These are phyloP conservation scores for Aspergillus ochraceus DNA, from an alignment of 2,329 filamentous ascomycete genomes.

Conservation along the genomic window DNA sequence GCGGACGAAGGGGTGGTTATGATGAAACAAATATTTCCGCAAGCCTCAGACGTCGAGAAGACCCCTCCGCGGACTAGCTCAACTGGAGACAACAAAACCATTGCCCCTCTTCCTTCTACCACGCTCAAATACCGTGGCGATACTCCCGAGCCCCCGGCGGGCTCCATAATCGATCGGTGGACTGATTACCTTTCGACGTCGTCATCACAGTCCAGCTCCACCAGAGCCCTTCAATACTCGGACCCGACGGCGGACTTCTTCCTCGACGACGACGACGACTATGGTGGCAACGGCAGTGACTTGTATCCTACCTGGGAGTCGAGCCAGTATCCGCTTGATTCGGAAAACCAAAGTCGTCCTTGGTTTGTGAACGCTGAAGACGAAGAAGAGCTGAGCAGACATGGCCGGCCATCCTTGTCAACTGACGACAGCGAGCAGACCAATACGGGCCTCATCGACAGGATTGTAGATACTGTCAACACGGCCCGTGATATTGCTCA, in stretches of 20 bases:
- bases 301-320: slow-evolving; percentile 48
- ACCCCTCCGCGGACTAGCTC: slow-evolving; percentile 58
- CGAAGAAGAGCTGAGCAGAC: slow-evolving; percentile 58
- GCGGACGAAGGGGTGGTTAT: slow-evolving; percentile 78
- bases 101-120: slow-evolving; percentile 83
- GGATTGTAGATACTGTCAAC: slow-evolving; percentile 75
- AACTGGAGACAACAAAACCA: slow-evolving; percentile 72
- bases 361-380: slow-evolving; percentile 41
- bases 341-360: slow-evolving; percentile 21
- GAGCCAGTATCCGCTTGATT: slow-evolving; percentile 16
- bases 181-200: slow-evolving; percentile 45
- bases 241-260: slow-evolving; percentile 66
- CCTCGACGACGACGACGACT: slow-evolving; percentile 60
- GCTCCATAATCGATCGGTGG: slow-evolving; percentile 32
- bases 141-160: slow-evolving; percentile 61
- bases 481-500: slow-evolving; percentile 65
- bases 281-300: slow-evolving; percentile 58
- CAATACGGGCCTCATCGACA: slow-evolving; percentile 69
- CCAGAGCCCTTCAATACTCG: slow-evolving; percentile 75
- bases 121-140: slow-evolving; percentile 83
- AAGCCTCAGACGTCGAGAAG: slow-evolving; percentile 51
- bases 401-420: slow-evolving; percentile 84
- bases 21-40: slow-evolving; percentile 68
- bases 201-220: slow-evolving; percentile 67
- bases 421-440: slow-evolving; percentile 70